Percentiles rank a stretch among this genome's conserved stretches.
Conservation (phyloP, 306 rosid genomes). For the Begonia masoniana region DNA sequence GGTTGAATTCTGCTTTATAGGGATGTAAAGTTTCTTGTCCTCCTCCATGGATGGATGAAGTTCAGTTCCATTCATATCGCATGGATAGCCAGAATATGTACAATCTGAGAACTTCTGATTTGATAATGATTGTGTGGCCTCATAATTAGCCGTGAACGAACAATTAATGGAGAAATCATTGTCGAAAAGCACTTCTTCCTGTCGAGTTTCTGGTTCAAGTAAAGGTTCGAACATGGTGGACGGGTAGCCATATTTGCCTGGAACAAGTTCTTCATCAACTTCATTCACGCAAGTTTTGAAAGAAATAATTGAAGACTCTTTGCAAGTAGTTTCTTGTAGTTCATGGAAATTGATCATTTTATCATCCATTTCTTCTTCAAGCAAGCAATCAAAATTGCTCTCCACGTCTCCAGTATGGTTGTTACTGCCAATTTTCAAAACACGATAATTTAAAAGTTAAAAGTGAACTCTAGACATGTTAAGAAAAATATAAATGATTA, state of each 20-base stretch:
- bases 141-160: constrained; percentile 16
- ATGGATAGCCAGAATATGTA: constrained; percentile 30
- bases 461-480: too few relatives aligned
- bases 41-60: neutral
- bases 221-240: constrained; percentile 36
- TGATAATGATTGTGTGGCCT: constrained; percentile 29
- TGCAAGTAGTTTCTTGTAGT: neutral
- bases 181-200: constrained; percentile 33
- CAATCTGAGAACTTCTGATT: constrained; percentile 58
- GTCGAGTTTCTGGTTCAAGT: constrained; percentile 21
- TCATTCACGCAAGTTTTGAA: too few relatives aligned
- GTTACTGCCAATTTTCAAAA: too few relatives aligned
- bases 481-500: too few relatives aligned
- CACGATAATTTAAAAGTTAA: too few relatives aligned
- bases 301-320: too few relatives aligned
- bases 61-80: neutral
- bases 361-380: neutral
- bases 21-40: neutral
- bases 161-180: constrained; percentile 17
- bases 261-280: constrained; percentile 14
- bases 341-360: neutral
- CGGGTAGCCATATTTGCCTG: constrained; percentile 39
- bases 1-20: constrained; percentile 35
- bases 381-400: neutral
- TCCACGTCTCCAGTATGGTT: too few relatives aligned